Percentiles rank a stretch among this genome's conserved stretches.
These are phyloP conservation scores for Peronospora tabacina DNA, from an alignment of 352 stramenopile species.

Conservation along the genomic window DNA sequence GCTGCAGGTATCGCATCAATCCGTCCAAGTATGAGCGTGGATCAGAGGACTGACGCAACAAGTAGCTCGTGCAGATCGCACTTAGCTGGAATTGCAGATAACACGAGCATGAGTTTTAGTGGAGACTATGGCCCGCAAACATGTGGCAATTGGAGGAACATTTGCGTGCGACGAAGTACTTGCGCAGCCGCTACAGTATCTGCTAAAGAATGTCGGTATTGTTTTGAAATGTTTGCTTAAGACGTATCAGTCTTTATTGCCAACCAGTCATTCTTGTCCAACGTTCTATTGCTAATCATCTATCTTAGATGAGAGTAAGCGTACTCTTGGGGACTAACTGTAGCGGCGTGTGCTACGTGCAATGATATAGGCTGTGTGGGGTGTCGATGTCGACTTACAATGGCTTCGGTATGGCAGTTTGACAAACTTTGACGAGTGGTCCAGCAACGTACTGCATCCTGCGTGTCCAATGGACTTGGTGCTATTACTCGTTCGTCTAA, in stretches of 20 bases:
- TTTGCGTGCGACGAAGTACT: conserved; percentile 57
- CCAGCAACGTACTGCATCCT: conserved; percentile 8
- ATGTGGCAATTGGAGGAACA: conserved; percentile 42
- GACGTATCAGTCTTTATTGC: not conserved
- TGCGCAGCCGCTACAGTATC: conserved; percentile 39
- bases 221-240: conserved; percentile 5
- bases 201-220: conserved; percentile 41
- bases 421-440: conserved; percentile 30
- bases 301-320: too few species aligned
- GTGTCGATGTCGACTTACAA: conserved; percentile 29
- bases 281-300: not conserved
- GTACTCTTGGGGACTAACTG: not conserved
- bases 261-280: not conserved
- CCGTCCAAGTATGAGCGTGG: conserved; percentile 61
- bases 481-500: conserved; percentile 51
- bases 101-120: conserved; percentile 4
- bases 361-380: conserved; percentile 24
- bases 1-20: conserved; percentile 65
- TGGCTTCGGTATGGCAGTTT: conserved; percentile 55
- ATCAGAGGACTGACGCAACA: conserved; percentile 28
- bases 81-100: conserved; percentile 19
- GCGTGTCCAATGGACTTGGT: conserved; percentile 29
- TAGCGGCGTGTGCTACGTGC: not conserved
- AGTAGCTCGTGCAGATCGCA: conserved; percentile 9
- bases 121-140: conserved; percentile 7